These are phyloP conservation scores for Steccherinum ochraceum DNA, from an alignment of 768 basidiomycete genomes.

Conservation along the genomic window DNA sequence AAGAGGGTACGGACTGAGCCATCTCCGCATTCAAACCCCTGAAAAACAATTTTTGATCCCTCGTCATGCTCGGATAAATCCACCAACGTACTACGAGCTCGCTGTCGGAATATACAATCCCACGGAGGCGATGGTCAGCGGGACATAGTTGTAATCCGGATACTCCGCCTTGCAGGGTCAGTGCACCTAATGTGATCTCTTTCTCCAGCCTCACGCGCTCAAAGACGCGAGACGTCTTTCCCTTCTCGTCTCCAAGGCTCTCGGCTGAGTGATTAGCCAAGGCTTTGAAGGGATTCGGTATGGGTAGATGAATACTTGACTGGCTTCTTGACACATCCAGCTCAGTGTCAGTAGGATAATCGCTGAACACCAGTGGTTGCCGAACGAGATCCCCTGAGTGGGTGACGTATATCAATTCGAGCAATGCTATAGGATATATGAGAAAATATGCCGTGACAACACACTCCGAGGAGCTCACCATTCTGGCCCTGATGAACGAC, in stretches of 20 bases:
- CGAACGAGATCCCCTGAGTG: no score
- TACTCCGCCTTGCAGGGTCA: constrained; percentile 20
- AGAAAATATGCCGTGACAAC: no score
- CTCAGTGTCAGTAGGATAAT: constrained; percentile 15
- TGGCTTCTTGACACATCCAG: constrained; percentile 9
- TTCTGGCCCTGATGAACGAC: constrained; percentile 41
- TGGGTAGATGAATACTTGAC: constrained; percentile 28
- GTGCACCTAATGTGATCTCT: constrained; percentile 27
- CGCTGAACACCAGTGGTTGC: constrained; percentile 30
- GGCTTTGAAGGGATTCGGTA: constrained; percentile 63
- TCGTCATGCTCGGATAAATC: not conserved
- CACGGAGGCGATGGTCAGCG: constrained; percentile 26
- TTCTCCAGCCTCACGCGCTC: constrained; percentile 29
- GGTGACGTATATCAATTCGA: no score
- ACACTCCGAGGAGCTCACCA: constrained; percentile 39
- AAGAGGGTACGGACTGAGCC: not conserved
- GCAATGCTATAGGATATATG: no score
- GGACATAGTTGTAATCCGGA: constrained; percentile 17
- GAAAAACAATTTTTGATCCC: not conserved
- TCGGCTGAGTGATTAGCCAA: constrained; percentile 46
- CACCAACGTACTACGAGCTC: constrained; percentile 12
- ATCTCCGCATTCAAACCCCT: constrained; percentile 3
- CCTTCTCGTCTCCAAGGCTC: constrained; percentile 24
- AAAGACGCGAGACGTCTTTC: constrained; percentile 5
- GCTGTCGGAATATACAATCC: constrained; percentile 14